Evolutionary conservation across 106 monocot species (phyloP).

Genomic region (Acanthochlamys bracteata): DNA sequence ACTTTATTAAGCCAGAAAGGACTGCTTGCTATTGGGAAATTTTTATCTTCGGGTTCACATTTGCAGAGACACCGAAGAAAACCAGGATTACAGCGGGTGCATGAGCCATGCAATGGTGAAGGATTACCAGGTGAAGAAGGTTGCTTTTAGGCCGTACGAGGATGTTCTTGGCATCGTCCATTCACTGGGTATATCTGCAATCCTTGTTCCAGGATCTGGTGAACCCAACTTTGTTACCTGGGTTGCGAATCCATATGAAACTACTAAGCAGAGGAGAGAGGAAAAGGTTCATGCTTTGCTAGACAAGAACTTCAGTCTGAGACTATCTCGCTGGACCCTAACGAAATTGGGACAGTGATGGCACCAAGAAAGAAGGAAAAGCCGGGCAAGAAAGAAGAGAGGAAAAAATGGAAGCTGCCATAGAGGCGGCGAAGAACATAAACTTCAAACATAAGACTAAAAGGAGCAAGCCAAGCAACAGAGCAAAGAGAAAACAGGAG

Average conservation of each 20-base stretch:
- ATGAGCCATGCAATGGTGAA: constrained; percentile 83
- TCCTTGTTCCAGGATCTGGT: constrained; percentile 82
- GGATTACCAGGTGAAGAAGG: constrained; percentile 68
- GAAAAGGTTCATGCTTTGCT: constrained; percentile 74
- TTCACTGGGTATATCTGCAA: constrained; percentile 63
- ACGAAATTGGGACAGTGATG: constrained; percentile 62
- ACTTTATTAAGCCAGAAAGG: constrained; percentile 95
- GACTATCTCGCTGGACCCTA: constrained; percentile 87
- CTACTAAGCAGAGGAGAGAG: constrained; percentile 67
- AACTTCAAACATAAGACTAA: constrained; percentile 81
- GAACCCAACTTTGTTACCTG: constrained; percentile 91
- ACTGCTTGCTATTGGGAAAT: constrained; percentile 55
- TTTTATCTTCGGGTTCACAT: constrained; percentile 62
- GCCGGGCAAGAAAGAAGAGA: constrained; percentile 42
- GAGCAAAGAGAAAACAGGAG: constrained; percentile 64
- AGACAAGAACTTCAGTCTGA: constrained; percentile 89
- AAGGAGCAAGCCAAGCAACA: constrained; percentile 85
- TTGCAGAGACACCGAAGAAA: constrained; percentile 44
- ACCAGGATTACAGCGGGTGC: constrained; percentile 47
- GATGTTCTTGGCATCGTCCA: constrained; percentile 84
- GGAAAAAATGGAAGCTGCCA: constrained; percentile 43
- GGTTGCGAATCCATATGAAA: constrained; percentile 89
- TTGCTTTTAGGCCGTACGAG: constrained; percentile 76
- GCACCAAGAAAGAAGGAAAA: constrained; percentile 33
- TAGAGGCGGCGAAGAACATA: constrained; percentile 46